These are phyloP conservation scores for Eucalyptus decipiens DNA, from an alignment of 345 rosid species.

Conservation along the genomic window DNA sequence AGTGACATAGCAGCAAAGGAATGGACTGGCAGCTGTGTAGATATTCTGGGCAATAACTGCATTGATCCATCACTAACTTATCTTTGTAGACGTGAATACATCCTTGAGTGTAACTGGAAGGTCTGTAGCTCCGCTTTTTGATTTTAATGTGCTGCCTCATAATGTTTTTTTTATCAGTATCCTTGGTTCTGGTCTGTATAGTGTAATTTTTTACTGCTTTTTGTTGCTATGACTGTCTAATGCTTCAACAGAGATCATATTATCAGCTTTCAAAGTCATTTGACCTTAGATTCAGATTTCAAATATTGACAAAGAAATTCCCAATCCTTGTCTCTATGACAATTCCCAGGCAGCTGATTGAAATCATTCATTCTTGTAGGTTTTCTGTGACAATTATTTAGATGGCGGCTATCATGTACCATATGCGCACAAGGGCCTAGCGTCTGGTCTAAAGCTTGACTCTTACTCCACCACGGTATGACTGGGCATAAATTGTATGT, in stretches of 20 bases:
- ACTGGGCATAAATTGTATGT: neutral
- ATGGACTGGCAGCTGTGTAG: slow-evolving; percentile 78
- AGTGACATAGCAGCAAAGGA: slow-evolving; percentile 26
- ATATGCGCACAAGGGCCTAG: slow-evolving; percentile 80
- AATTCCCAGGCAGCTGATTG: neutral
- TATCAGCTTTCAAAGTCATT: neutral
- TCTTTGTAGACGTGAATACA: slow-evolving; percentile 69
- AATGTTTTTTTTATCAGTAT: neutral
- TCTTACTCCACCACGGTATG: slow-evolving; percentile 73
- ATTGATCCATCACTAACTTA: slow-evolving; percentile 49
- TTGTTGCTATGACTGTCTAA: neutral
- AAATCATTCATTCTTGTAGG: slow-evolving; percentile 23
- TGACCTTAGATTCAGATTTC: neutral
- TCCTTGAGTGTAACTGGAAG: slow-evolving; percentile 87
- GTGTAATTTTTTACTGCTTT: neutral
- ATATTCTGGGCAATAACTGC: slow-evolving; percentile 38
- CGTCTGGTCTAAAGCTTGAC: slow-evolving; percentile 66
- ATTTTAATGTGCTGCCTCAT: neutral
- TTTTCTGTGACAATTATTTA: slow-evolving; percentile 93
- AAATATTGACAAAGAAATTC: neutral
- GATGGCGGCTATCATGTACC: slow-evolving; percentile 99
- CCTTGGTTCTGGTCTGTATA: neutral
- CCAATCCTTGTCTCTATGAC: neutral
- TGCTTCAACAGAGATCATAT: neutral
- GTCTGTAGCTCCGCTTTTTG: slow-evolving; percentile 4